A percentile compares a stretch with the other conserved stretches of the same genome.
These are phyloP conservation scores for Pythium grandisporangium DNA, from an alignment of 352 stramenopile genomes.

Conservation along the genomic window DNA sequence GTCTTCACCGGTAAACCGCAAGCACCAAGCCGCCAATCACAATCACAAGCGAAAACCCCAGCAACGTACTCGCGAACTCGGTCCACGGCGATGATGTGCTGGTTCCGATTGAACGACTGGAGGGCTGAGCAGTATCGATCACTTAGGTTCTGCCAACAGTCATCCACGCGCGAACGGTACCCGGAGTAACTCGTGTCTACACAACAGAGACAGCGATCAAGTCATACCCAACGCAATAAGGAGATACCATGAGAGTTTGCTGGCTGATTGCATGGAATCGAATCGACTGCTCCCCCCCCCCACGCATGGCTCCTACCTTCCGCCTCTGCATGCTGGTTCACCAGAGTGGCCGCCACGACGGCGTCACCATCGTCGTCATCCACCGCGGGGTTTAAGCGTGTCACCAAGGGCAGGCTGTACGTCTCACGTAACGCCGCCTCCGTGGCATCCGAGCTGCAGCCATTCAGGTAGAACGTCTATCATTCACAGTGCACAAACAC, in stretches of 20 bases:
- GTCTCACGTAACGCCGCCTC: slow-evolving; percentile 56
- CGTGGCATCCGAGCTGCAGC: slow-evolving; percentile 48
- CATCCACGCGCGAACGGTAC: slow-evolving; percentile 43
- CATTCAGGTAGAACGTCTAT: slow-evolving; percentile 65
- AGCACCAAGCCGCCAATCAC: not conserved
- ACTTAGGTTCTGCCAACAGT: slow-evolving; percentile 39
- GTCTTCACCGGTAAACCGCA: not conserved
- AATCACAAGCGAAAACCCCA: not conserved
- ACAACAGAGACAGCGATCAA: slow-evolving; percentile 1
- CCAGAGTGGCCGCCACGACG: slow-evolving; percentile 5
- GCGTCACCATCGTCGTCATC: slow-evolving; percentile 18
- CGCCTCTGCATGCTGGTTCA: too few relatives aligned
- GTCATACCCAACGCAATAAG: too few relatives aligned
- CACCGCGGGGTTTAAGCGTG: not conserved
- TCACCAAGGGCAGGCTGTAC: slow-evolving; percentile 33
- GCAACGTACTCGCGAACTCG: slow-evolving; percentile 43
- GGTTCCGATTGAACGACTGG: slow-evolving; percentile 41
- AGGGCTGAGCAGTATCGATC: slow-evolving; percentile 48
- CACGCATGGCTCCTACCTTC: too few relatives aligned
- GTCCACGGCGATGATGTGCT: slow-evolving; percentile 40
- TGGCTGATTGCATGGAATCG: too few relatives aligned
- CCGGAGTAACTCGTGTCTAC: slow-evolving; percentile 31
- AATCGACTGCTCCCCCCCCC: too few relatives aligned
- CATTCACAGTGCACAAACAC: slow-evolving; percentile 3
- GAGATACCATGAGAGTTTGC: too few relatives aligned